phyloP scores from a whole-genome alignment of 1,284 basidiomycete genomes.

The Boletus chippewaensis region DNA sequence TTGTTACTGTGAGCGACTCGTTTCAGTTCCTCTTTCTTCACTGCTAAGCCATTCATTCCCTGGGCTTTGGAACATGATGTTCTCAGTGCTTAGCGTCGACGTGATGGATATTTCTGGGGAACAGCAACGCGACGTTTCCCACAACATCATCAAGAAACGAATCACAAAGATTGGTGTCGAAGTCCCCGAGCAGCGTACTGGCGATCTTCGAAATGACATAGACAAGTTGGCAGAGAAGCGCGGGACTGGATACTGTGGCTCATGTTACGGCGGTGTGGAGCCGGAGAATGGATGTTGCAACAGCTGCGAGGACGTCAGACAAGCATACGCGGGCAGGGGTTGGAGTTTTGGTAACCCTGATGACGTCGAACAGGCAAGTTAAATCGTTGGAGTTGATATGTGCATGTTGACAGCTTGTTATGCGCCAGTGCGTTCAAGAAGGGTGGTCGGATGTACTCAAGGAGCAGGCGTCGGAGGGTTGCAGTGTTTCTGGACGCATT shows the following conservation, averaged over 20 bases:
- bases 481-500: conserved; percentile 86
- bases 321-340: conserved; percentile 85
- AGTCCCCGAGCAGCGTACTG: conserved; percentile 52
- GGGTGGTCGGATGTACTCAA: conserved; percentile 93
- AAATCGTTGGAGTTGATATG: not conserved
- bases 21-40: not conserved
- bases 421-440: conserved; percentile 78
- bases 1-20: conserved; percentile 76
- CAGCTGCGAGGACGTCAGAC: conserved; percentile 91
- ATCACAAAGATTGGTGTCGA: conserved; percentile 56
- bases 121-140: conserved; percentile 82
- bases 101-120: conserved; percentile 99
- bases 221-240: conserved; percentile 69
- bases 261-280: conserved; percentile 88
- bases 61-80: not conserved
- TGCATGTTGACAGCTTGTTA: conserved; percentile 2
- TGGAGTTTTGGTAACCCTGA: conserved; percentile 95
- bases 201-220: conserved; percentile 77
- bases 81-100: conserved; percentile 85
- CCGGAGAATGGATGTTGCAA: conserved; percentile 90
- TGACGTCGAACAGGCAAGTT: conserved; percentile 80
- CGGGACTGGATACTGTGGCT: conserved; percentile 80
- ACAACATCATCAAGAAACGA: conserved; percentile 85
- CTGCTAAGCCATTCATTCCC: not conserved
- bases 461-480: conserved; percentile 91